Conservation (phyloP, 1,139 yeast genomes). For the Tardiomyces depauwii region DNA sequence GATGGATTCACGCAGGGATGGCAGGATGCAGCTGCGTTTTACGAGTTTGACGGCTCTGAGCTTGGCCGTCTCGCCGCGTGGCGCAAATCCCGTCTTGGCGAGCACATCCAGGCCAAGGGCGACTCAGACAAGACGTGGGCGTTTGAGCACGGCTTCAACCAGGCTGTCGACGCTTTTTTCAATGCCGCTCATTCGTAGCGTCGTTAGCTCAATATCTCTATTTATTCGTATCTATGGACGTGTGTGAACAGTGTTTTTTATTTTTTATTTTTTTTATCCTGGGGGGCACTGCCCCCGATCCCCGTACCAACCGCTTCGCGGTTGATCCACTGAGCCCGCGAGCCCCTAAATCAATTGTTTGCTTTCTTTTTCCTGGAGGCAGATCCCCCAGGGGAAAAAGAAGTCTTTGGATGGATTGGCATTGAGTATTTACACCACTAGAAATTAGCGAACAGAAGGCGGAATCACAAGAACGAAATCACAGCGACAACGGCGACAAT, state of each 20-base stretch:
- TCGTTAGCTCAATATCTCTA: too few relatives aligned
- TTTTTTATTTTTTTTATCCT: too few relatives aligned
- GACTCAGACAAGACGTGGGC: constrained; percentile 58
- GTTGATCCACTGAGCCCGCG: too few relatives aligned
- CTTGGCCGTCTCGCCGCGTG: constrained; percentile 68
- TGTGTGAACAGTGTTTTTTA: too few relatives aligned
- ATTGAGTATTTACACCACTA: too few relatives aligned
- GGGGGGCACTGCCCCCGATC: too few relatives aligned
- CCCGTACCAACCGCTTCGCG: too few relatives aligned
- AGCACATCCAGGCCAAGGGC: constrained; percentile 51
- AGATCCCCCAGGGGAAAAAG: too few relatives aligned
- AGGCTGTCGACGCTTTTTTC: constrained; percentile 35
- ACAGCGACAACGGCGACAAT: not conserved
- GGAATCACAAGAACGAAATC: not conserved
- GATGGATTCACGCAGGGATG: constrained; percentile 72
- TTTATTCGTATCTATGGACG: not conserved
- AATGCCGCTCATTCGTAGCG: constrained; percentile 1
- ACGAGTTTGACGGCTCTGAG: constrained; percentile 53
- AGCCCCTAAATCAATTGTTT: too few relatives aligned
- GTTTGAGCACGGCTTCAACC: constrained; percentile 74
- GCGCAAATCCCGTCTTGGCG: constrained; percentile 42
- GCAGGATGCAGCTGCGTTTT: constrained; percentile 59
- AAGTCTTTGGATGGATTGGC: too few relatives aligned
- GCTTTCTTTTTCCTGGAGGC: too few relatives aligned
- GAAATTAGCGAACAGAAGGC: not conserved